Evolutionary conservation across 2,329 filamentous ascomycete genomes (phyloP), one percentile per base, ranked within the genome.

Genomic region (Microcyclosporella mali): DNA sequence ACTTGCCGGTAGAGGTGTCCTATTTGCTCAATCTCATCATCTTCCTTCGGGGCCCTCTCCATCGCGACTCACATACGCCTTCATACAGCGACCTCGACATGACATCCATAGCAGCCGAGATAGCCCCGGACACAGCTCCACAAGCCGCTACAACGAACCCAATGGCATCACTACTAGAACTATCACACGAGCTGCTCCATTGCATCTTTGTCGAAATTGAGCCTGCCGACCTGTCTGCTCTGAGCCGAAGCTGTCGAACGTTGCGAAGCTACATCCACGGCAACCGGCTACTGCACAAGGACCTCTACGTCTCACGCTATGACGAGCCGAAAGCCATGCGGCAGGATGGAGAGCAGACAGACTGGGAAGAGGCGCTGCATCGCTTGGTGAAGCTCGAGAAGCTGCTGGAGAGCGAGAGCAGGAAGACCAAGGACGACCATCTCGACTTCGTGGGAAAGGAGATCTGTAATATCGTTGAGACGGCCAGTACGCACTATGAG

Each of bases 181-280:
- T 83, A 16, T 79, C 81, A 7, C 69, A 74, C 6, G 82, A 86
- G 67, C 71, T 85, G 32, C 59, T 85, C 18, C 77, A 82, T 55
- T 67, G 73, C 55, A 77, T 85, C 50, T 67, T 86, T 49, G 63
- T 60, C 44, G 70, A 72, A 51, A 69, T 83, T 29, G 64, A 74
- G 19, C 77, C 79, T 1, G 60, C 63, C 31, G 81, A 85, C 49
- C 64, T 86, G 7, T 67, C 70, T 1, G 58, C 64, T 6, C 57
- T 84, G 33, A 69, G 72, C 29, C 63, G 60, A 45, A 73, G 73
- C 35, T 84, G 77, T 58, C 70, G 64, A 14, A 59, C 56, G 9
- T 65, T 88, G 35, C 64, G 75, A 45, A 61, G 66, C 27, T 77
- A 78, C 49, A 69, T 84, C 40, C 69, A 66, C 37, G 70, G 68